A percentile compares a stretch with the other conserved stretches of the same genome.
These are phyloP conservation scores for Microthyrium microscopicum DNA, from an alignment of 2,329 filamentous ascomycete species.

Conservation along the genomic window DNA sequence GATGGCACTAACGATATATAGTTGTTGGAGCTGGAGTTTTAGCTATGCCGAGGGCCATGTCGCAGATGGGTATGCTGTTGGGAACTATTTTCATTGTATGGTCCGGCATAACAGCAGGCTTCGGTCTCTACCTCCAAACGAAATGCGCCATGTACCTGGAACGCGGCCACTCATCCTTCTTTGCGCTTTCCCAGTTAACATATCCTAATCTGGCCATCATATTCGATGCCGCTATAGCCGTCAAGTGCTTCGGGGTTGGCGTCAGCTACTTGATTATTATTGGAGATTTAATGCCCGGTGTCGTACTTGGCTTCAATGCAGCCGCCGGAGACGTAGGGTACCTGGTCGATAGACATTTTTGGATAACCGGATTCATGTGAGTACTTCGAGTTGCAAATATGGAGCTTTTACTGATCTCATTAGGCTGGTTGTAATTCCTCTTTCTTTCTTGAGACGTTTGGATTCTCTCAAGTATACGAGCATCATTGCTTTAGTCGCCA, in stretches of 20 bases:
- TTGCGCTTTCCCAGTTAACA: slow-evolving; percentile 89
- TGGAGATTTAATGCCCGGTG: slow-evolving; percentile 92
- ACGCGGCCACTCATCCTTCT: slow-evolving; percentile 76
- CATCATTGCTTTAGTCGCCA: slow-evolving; percentile 75
- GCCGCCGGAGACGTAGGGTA: slow-evolving; percentile 49
- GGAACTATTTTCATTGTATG: slow-evolving; percentile 75
- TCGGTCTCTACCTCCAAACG: slow-evolving; percentile 88
- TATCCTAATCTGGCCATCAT: slow-evolving; percentile 92
- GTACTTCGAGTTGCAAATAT: slow-evolving; percentile 13
- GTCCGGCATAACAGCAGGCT: slow-evolving; percentile 76
- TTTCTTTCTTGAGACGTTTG: slow-evolving; percentile 78
- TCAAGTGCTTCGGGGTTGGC: slow-evolving; percentile 96
- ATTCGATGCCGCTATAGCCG: slow-evolving; percentile 87
- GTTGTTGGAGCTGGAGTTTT: slow-evolving; percentile 88
- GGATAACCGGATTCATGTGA: slow-evolving; percentile 93
- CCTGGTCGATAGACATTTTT: slow-evolving; percentile 80
- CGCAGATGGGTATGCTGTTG: slow-evolving; percentile 83
- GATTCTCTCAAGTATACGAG: slow-evolving; percentile 98
- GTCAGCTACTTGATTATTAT: slow-evolving; percentile 98
- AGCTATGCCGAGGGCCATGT: slow-evolving; percentile 88
- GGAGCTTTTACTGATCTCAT: neutral
- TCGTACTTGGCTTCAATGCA: slow-evolving; percentile 63
- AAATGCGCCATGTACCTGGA: slow-evolving; percentile 88
- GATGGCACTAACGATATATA: slow-evolving; percentile 22
- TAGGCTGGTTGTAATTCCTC: slow-evolving; percentile 78